These are phyloP conservation scores for Pleurotus salmoneostramineus DNA, from an alignment of 768 basidiomycete genomes.

Conservation along the genomic window DNA sequence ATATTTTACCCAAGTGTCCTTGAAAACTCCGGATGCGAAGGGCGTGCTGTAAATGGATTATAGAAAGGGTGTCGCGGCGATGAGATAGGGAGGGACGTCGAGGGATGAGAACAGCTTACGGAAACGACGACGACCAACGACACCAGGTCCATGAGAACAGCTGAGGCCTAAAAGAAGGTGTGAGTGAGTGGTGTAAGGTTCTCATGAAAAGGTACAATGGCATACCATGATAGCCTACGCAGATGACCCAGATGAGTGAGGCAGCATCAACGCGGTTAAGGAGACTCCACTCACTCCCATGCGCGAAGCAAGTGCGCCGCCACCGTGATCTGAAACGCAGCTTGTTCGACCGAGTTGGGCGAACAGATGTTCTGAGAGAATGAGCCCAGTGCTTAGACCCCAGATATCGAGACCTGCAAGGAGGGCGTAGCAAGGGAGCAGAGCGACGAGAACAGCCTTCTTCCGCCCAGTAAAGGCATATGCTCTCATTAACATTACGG, in stretches of 20 bases:
- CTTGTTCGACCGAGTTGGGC: not conserved
- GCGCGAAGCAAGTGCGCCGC: constrained; percentile 3
- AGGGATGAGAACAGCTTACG: constrained; percentile 6
- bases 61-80: not conserved
- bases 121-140: constrained; percentile 14
- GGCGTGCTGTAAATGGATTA: constrained; percentile 15
- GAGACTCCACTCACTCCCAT: constrained; percentile 3
- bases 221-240: not conserved
- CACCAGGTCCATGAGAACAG: constrained; percentile 16
- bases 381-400: constrained; percentile 16
- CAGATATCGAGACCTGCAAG: constrained; percentile 16
- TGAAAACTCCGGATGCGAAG: constrained; percentile 17
- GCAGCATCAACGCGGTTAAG: not conserved
- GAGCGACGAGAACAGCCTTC: constrained; percentile 5
- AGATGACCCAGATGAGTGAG: not conserved
- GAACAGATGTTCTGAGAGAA: constrained; percentile 7
- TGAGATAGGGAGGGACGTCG: not conserved
- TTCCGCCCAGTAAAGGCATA: constrained; percentile 22
- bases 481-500: constrained; percentile 19
- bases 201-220: not conserved
- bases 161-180: constrained; percentile 9
- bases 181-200: not conserved
- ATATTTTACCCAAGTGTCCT: constrained; percentile 16
- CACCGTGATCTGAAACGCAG: not conserved
- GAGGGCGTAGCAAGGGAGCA: constrained; percentile 11